Percentiles rank a stretch among this genome's conserved stretches.
These are phyloP conservation scores for Irpex rosettiformis DNA, from an alignment of 1,284 basidiomycete genomes.

Conservation along the genomic window DNA sequence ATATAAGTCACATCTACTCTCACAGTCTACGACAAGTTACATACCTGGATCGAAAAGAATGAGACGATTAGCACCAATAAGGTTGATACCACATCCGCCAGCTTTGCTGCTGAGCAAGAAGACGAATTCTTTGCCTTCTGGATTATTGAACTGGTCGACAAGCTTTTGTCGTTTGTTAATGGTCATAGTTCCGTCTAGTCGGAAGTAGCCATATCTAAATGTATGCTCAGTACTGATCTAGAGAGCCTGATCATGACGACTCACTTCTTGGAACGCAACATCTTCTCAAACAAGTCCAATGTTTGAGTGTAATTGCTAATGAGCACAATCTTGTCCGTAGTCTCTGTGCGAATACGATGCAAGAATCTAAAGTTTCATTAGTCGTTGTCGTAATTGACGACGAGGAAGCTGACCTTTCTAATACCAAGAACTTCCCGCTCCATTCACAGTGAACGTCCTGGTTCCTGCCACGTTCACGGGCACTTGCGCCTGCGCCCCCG, in stretches of 20 bases:
- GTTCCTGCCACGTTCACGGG: conserved; percentile 38
- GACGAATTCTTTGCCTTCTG: conserved; percentile 91
- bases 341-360: conserved; percentile 76
- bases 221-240: background rate
- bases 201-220: conserved; percentile 85
- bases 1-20: background rate
- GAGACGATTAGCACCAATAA: conserved; percentile 95
- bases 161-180: conserved; percentile 96
- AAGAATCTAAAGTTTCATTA: conserved; percentile 61
- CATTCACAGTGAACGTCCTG: conserved; percentile 72
- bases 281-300: conserved; percentile 88
- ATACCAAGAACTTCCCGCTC: conserved; percentile 91
- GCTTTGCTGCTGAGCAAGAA: conserved; percentile 97
- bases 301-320: conserved; percentile 99
- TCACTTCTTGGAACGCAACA: conserved; percentile 82
- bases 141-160: conserved; percentile 97
- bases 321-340: conserved; percentile 96
- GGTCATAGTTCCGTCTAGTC: conserved; percentile 92
- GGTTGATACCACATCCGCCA: conserved; percentile 97
- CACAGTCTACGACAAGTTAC: conserved; percentile 4
- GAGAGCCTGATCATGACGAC: too few relatives aligned
- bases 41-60: conserved; percentile 94
- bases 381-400: background rate
- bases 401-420: conserved; percentile 71
- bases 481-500: conserved; percentile 44